Conservation (phyloP, 768 basidiomycete species). For the Hericium erinaceus region DNA sequence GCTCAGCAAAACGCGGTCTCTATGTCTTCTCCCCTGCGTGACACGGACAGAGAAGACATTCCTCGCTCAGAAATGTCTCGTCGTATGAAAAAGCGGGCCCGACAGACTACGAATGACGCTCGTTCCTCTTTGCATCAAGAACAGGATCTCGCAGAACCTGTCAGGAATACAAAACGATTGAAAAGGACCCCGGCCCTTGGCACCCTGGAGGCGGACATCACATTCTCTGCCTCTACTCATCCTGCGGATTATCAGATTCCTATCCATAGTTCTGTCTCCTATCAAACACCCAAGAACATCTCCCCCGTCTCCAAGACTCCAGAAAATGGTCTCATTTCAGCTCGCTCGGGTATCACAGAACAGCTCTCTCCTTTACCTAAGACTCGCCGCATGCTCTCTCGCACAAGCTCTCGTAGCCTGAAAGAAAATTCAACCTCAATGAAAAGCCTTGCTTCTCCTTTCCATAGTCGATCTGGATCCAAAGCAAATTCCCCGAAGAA, state of each 20-base stretch:
- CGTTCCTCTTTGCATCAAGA: background rate
- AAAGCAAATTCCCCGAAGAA: constrained; percentile 22
- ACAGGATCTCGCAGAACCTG: constrained; percentile 4
- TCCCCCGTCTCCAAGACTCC: constrained; percentile 11
- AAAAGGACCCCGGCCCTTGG: constrained; percentile 17
- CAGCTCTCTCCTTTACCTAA: constrained; percentile 36
- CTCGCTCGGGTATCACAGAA: constrained; percentile 20
- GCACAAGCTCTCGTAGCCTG: constrained; percentile 30
- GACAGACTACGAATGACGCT: constrained; percentile 22
- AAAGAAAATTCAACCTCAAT: constrained; percentile 27
- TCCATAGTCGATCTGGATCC: constrained; percentile 36
- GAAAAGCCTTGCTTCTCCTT: constrained; percentile 33
- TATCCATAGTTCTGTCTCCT: constrained; percentile 16
- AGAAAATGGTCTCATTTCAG: constrained; percentile 7
- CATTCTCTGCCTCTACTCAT: background rate
- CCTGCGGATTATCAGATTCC: constrained; percentile 4
- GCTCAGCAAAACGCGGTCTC: background rate
- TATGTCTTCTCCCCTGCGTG: constrained; percentile 19
- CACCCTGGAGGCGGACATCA: background rate
- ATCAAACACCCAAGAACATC: constrained; percentile 13
- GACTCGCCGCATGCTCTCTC: constrained; percentile 25
- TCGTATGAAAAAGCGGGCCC: constrained; percentile 40
- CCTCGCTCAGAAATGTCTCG: constrained; percentile 32
- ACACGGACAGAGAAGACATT: constrained; percentile 22
- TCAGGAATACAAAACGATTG: constrained; percentile 25